Base-by-base conservation (phyloP, 805 yeast genomes). In the Hanseniaspora pseudoguilliermondii region DNA sequence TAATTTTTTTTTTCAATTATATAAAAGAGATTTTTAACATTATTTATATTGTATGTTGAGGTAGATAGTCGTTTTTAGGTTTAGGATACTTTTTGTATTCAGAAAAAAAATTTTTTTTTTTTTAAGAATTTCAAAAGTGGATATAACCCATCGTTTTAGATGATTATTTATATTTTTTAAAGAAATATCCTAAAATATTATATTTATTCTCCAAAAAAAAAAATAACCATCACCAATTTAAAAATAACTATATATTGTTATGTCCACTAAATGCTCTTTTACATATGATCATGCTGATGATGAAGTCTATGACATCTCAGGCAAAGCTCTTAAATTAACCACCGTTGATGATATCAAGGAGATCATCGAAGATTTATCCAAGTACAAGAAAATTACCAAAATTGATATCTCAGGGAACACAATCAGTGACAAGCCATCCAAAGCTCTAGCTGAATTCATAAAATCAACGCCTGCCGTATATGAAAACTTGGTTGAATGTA, bases 331-430 rank as follows among this genome's bases (percentile, higher is more conserved):
- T 64, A 91, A 89, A 68, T 79, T 90, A 59, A 84, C 90, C 66
- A 62, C 85, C 1, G 76, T 73, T 18, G 80, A 74, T 16, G 96
- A 90, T 63, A 84, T 90, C 59, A 75, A 79, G 63, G 83, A 86
- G n/a, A 77, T 80, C 63, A 67, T 86, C 23, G 76, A 76, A 15
- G 84, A 81, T 60, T 73, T 93, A 57, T 65, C 68, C 25, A 64
- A 62, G 47, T 56, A 68, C 42, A 57, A 59, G 29, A 69, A 62
- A 49, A 64, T 70, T 40, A 78, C 76, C 40, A 81, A 79, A 62
- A 73, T 90, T 44, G 95, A 88, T 68, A 75, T 93, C 57, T 82
- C 90, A 8, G 99, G 99, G 60, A 93, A 91, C 73, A 90, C 98
- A 34, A 81, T 90, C 60, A 96, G 97, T 57, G 83, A 89, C 57